These are phyloP conservation scores for Proliferodiscus dingleyae DNA, from an alignment of 2,329 filamentous ascomycete species.

Conservation along the genomic window DNA sequence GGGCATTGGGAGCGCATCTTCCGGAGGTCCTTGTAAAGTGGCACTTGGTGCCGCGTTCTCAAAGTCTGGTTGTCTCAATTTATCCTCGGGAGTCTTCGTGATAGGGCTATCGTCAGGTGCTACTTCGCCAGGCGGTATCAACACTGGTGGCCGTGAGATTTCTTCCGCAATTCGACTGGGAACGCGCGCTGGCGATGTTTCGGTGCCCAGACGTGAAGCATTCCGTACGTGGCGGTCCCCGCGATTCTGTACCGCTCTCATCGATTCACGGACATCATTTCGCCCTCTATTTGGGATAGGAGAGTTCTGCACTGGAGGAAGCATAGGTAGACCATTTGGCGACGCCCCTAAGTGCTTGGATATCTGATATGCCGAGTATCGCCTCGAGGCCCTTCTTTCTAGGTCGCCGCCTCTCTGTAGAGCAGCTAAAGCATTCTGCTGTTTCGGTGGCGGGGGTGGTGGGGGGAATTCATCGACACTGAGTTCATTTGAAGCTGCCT, in stretches of 20 bases:
- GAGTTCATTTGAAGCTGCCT: conserved; percentile 41
- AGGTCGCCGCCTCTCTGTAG: conserved; percentile 88
- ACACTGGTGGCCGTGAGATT: conserved; percentile 9
- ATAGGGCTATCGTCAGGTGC: conserved; percentile 31
- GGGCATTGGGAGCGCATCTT: conserved; percentile 41
- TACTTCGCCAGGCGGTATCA: conserved; percentile 35
- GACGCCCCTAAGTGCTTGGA: conserved; percentile 84
- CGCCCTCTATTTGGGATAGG: conserved; percentile 81
- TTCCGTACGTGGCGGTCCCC: conserved; percentile 48
- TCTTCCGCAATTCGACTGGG: conserved; percentile 59
- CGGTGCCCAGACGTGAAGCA: conserved; percentile 42
- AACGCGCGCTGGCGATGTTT: conserved; percentile 58
- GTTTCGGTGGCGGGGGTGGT: conserved; percentile 74
- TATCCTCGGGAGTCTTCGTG: conserved; percentile 60
- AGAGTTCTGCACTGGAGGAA: conserved; percentile 77
- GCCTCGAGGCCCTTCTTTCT: conserved; percentile 83
- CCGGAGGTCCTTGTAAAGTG: conserved; percentile 53
- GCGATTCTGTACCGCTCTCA: conserved; percentile 64
- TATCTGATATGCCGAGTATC: conserved; percentile 96
- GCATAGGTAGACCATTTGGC: conserved; percentile 76
- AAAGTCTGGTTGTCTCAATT: conserved; percentile 30
- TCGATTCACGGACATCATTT: conserved; percentile 72
- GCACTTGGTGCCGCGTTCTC: conserved; percentile 41
- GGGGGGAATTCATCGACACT: conserved; percentile 61
- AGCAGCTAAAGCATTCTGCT: conserved; percentile 85